Evolutionary conservation across 805 yeast genomes (phyloP), one percentile per base, ranked within the genome.

Genomic region (Wickerhamiella allomyrinae): DNA sequence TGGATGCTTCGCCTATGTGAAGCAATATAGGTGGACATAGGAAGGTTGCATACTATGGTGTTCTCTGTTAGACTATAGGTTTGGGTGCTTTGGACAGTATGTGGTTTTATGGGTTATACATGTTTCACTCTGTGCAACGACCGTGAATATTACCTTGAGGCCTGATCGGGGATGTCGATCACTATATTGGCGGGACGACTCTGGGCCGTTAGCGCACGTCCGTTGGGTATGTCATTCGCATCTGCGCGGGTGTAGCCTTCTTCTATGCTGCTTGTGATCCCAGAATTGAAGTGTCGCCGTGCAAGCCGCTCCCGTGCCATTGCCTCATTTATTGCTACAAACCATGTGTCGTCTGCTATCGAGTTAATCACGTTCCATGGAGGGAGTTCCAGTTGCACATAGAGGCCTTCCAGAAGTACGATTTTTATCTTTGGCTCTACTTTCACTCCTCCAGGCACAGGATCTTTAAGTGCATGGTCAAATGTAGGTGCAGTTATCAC

Each of bases 381-480:
- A 21, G 67, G 71, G 29, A 71, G 70, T 27, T 70, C 56, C 40
- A 83, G 62, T 34, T 77, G 67, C 8, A 85, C 62, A 55, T 86
- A 85, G 37, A 79, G 65, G 0, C 95, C 95, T 55, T 85, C 95
- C 29, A 83, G 53, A 3, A 85, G 67, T 3, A 85, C 58, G 1
- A 84, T 69, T 43, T 74, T 61, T 3, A 74, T 66, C 2, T 57
- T 61, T 0, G 72, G 61, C 2, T 59, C 54, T 1, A 83, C 67
- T 5, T 46, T 52, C 11, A 74, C 67, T 15, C 70, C 78, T 44
- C 67, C 65, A 11, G 67, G 73, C 2, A 68, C 67, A 0, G 95
- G 95, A 54, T 86, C 95, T 49, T 50, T 72, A 46, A 23, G 29
- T 1, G 71, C 65, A 57, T 85, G 95, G 54, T 79, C 82, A 56